Evolutionary conservation across 768 basidiomycete species (phyloP), one percentile per base, ranked within the genome.

Genomic region (Candolleomyces eurysporus): DNA sequence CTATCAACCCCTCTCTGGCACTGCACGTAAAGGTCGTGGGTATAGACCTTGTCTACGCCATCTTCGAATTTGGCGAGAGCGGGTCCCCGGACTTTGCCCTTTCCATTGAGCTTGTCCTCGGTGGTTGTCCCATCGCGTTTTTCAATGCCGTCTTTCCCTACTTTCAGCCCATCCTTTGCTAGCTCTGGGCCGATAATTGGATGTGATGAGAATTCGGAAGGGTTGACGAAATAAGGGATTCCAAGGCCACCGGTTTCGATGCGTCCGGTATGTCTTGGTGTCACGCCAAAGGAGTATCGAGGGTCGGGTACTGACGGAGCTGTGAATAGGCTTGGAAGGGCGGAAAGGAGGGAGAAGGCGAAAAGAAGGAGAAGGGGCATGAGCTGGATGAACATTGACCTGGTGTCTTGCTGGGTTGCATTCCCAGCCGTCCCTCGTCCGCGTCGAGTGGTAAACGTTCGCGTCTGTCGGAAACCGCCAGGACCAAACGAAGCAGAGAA

Each of bases 361-460:
- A 97, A 90, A 19, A 98, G 78, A 54, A 97, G 73, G 63, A 98
- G 71, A 22, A 98, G 79, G 9, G 96, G 96, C 32, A 95, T 80
- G 40, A 97, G 82, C 71, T 96, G 93, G 48, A 89, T 74, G 65
- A 92, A 68, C 46, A 86, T 70, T 14, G 88, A 88, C 43, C 90
- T 86, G 58, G 83, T 78, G 63, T 86, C 82, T 9, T 77, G 75
- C 49, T 75, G 69, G 48, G 63, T 63, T 10, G 62, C 59, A 61
- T 73, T 65, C n/a, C 65, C 64, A 45, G 62, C 53, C 16, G 58
- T 50, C 36, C 8, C 19, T 31, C 58, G 61, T 26, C 60, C 59
- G 51, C 62, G 64, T 19, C 60, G 58, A 61, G 65, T 56, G 61
- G 45, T 46, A 13, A 74, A 68, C 30, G 73, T 66, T 67, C 71